Evolutionary conservation across 345 rosid genomes (phyloP).

Genomic region (Camelina sativa): DNA sequence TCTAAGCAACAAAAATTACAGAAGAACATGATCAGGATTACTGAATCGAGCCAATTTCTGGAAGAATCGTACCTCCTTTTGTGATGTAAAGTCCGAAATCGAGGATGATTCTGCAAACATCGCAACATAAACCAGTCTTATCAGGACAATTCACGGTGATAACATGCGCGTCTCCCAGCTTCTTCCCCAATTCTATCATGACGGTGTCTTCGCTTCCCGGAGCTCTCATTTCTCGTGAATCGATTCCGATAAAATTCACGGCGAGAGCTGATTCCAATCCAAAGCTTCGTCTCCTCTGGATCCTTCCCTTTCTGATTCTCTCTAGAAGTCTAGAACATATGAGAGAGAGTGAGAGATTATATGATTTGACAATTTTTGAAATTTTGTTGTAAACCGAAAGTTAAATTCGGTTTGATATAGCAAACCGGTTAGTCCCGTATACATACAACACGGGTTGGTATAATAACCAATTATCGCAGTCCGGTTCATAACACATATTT

Average conservation of each 20-base stretch:
- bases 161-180: slow-evolving; percentile 65
- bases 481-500: not conserved
- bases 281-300: not conserved
- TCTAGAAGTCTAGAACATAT: slow-evolving; percentile 38
- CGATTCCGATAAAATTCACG: slow-evolving; percentile 8
- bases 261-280: not conserved
- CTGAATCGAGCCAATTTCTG: not conserved
- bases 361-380: not conserved
- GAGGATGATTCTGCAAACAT: slow-evolving; percentile 71
- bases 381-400: not conserved
- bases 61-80: slow-evolving; percentile 63
- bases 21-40: not conserved
- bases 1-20: not conserved
- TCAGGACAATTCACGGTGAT: slow-evolving; percentile 86
- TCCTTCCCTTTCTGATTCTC: slow-evolving; percentile 12
- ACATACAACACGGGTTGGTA: not conserved
- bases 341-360: not conserved
- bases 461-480: not conserved
- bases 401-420: not conserved
- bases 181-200: slow-evolving; percentile 64
- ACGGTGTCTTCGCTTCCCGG: slow-evolving; percentile 61
- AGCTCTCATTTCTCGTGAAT: slow-evolving; percentile 51
- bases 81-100: slow-evolving; percentile 78
- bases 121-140: slow-evolving; percentile 77
- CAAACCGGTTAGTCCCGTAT: not conserved